Base-by-base conservation (phyloP, 495 filamentous ascomycete species). In the Aspergillus bertholletiae region DNA sequence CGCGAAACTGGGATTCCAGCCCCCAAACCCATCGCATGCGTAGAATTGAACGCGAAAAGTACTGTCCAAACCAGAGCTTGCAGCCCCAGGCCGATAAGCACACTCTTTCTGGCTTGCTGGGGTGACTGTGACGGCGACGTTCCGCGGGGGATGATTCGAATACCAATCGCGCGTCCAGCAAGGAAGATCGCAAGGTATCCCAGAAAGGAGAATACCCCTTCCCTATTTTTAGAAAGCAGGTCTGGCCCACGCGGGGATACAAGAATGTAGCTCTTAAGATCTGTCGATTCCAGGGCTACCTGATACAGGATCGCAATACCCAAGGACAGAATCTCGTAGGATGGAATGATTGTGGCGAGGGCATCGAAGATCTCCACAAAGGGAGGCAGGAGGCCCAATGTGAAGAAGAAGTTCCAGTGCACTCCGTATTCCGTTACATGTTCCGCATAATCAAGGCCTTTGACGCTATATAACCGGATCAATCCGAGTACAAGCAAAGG, bases 401-500 rank as follows among this genome's bases (percentile, higher is more conserved):
- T 99, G 71, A 99, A 97, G 76, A 99, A 99, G 70, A 99, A 99
- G 69, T 99, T 99, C 94, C 94, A 99, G 68, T 99, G 94, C 11
- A 97, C 90, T 27, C 94, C 94, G 62, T 99, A 99, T 61, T 99
- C 94, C 1, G 90, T 93, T 32, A 97, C 91, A 72, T 99, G 94
- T 68, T 97, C 94, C 2, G 92, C 92, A 65, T 97, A 97, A 64
- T 97, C 92, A 21, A 96, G 74, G 9, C 90, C 89, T 71, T 97
- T 99, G 62, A 97, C 92, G 60, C 84, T 96, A 51, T 87, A 86
- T 17, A 97, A 72, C 21, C 94, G 83, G 48, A 94, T 76, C 37
- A 96, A 57, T 18, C 94, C 94, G 15, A 99, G 76, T 0, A 87
- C 76, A 1, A 97, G 75, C 5, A 99, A 72, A 11, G 95, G 94